Evolutionary conservation across 2,329 filamentous ascomycete species (phyloP).

Genomic region (Phyllosticta citriasiana): DNA sequence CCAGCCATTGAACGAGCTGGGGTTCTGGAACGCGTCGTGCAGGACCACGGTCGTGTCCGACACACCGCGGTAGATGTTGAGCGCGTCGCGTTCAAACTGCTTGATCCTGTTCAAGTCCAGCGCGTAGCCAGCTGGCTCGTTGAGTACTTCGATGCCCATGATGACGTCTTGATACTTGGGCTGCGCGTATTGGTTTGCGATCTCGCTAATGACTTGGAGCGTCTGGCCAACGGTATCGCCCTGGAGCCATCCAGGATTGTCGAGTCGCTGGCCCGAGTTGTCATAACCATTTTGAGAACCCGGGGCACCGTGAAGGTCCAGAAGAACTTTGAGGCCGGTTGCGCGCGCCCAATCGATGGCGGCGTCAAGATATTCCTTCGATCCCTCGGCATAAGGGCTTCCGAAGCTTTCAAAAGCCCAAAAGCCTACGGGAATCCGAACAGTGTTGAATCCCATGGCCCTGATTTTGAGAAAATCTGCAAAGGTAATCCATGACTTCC

Average conservation of each 20-base stretch:
- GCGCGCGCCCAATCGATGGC: slow-evolving; percentile 48
- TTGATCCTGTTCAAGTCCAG: slow-evolving; percentile 37
- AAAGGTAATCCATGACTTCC: slow-evolving; percentile 40
- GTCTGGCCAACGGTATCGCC: slow-evolving; percentile 42
- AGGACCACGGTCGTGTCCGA: slow-evolving; percentile 45
- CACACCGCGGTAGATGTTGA: slow-evolving; percentile 35
- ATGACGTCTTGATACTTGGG: slow-evolving; percentile 48
- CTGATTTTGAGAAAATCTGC: slow-evolving; percentile 48
- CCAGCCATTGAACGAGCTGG: slow-evolving; percentile 52
- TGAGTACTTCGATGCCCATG: slow-evolving; percentile 46
- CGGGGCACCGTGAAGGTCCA: slow-evolving; percentile 46
- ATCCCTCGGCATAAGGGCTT: slow-evolving; percentile 42
- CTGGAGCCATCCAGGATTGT: slow-evolving; percentile 35
- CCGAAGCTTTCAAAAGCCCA: slow-evolving; percentile 47
- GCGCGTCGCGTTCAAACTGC: slow-evolving; percentile 48
- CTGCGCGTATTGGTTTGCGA: slow-evolving; percentile 48
- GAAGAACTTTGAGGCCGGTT: slow-evolving; percentile 45
- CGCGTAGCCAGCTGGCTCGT: slow-evolving; percentile 44
- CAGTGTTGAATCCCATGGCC: slow-evolving; percentile 47
- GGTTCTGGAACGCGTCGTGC: slow-evolving; percentile 46
- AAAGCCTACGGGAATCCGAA: slow-evolving; percentile 49
- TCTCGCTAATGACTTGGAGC: slow-evolving; percentile 45
- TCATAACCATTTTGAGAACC: slow-evolving; percentile 52
- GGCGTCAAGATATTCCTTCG: slow-evolving; percentile 43
- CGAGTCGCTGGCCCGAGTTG: slow-evolving; percentile 46